Evolutionary conservation across 106 monocot species (phyloP), one percentile per base, ranked within the genome.

Genomic region (Acanthochlamys bracteata): DNA sequence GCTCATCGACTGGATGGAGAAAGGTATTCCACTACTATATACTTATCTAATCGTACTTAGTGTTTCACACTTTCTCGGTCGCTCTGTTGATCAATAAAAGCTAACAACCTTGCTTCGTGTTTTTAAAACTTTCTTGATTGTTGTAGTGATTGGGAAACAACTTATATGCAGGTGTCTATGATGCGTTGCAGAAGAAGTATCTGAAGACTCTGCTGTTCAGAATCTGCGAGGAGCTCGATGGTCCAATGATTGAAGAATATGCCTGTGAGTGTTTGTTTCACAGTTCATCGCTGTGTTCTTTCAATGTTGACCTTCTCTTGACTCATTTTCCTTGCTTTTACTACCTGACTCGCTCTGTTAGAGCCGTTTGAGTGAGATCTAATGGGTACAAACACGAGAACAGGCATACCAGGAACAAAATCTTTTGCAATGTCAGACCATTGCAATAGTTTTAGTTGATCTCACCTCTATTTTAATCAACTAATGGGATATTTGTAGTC

Each of bases 1-100:
- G 63, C 71, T 96, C 16, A 96, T 96, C 22, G 96, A 96, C 66
- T 96, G 96, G 96, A 96, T 96, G 96, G 96, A 96, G 80, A 85
- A 91, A 96, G 96, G 96, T 91, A 66, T 54, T 15, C 26, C 12
- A 21, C 17, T 61, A n/a, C 15, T 0, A 41, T 0, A 41, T 33
- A 6, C 33, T 33, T 33, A 33, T 33, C 33, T 4, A 53, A 4
- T 17, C 27, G 4, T 15, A 33, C 33, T 33, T 33, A 3, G 6
- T 33, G 33, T 33, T 6, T 33, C 6, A 33, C 33, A 33, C 33
- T n/a, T n/a, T n/a, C n/a, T 33, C 33, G 33, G 6, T 33, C 33
- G 33, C 43, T 17, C 10, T 24, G 27, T 42, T 42, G 11, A 74
- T 23, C 59, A 33, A 33, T 1, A 33, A 33, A 1, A 33, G 6